These are phyloP conservation scores for Leccinum rimulosum DNA, from an alignment of 768 basidiomycete genomes.

Conservation along the genomic window DNA sequence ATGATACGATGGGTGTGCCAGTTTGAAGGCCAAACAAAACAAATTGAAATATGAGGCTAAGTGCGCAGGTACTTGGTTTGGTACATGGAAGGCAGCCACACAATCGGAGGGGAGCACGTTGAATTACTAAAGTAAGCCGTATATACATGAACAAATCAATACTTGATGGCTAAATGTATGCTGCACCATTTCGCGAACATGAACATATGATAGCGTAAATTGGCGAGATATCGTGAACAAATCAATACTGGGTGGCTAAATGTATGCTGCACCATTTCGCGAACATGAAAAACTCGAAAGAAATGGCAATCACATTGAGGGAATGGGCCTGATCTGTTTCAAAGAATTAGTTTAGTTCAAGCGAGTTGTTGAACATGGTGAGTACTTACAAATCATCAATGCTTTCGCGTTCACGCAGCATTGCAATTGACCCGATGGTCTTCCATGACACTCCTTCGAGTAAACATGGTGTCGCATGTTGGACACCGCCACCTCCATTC, in stretches of 20 bases:
- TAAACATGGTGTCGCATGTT: constrained; percentile 15
- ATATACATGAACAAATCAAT: not conserved
- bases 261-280: not conserved
- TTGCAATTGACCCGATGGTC: constrained; percentile 12
- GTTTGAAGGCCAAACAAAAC: not conserved
- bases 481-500: constrained; percentile 22
- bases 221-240: not conserved
- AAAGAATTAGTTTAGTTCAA: not conserved
- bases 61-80: not conserved
- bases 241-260: too few species aligned
- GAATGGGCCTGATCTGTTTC: not conserved
- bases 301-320: not conserved
- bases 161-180: too few species aligned
- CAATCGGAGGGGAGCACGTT: not conserved
- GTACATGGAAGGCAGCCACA: constrained; percentile 4
- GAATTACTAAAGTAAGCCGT: not conserved
- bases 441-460: constrained; percentile 18
- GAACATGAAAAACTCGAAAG: not conserved
- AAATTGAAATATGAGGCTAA: not conserved
- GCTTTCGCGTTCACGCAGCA: not conserved
- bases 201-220: not conserved
- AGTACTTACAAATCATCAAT: constrained; percentile 5
- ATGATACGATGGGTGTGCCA: not conserved
- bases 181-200: not conserved
- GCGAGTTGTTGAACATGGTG: not conserved